phyloP scores from a whole-genome alignment of 345 rosid genomes.

The Gynandropsis gynandra region DNA sequence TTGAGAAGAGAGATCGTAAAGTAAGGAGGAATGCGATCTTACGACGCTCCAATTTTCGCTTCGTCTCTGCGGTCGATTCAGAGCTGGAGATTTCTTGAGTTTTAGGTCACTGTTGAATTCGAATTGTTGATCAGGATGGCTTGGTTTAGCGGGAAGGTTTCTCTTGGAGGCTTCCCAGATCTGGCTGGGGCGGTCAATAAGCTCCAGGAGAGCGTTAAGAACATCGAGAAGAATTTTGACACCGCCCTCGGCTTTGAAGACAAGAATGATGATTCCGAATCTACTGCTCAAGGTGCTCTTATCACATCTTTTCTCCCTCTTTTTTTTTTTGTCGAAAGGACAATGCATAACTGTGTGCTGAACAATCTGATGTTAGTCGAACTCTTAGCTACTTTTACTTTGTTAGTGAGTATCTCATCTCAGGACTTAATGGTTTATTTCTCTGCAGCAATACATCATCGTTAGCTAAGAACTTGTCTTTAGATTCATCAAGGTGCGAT shows the following conservation, averaged over 20 bases:
- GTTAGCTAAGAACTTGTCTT: background rate
- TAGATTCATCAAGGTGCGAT: too few relatives aligned
- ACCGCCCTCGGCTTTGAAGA: conserved; percentile 92
- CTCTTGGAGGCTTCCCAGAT: conserved; percentile 89
- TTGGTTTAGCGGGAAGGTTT: conserved; percentile 92
- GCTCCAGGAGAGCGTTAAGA: conserved; percentile 98
- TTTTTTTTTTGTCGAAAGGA: background rate
- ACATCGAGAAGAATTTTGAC: conserved; percentile 96
- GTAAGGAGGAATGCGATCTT: too few relatives aligned
- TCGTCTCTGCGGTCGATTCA: conserved; percentile 21
- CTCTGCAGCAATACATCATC: background rate
- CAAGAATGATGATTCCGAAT: conserved; percentile 42
- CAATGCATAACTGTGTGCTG: background rate
- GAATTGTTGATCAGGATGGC: conserved; percentile 47
- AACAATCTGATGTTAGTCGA: too few relatives aligned
- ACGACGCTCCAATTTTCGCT: too few relatives aligned
- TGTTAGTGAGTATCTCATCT: too few relatives aligned
- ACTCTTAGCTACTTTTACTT: too few relatives aligned
- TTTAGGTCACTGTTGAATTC: conserved; percentile 16
- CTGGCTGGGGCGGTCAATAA: conserved; percentile 97
- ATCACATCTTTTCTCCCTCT: background rate
- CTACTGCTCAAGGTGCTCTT: conserved; percentile 51
- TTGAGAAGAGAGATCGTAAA: too few relatives aligned
- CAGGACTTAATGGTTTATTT: too few relatives aligned
- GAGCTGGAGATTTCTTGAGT: conserved; percentile 29